Conservation (phyloP, 1,284 basidiomycete genomes). For the Trichosporon ovoides region DNA sequence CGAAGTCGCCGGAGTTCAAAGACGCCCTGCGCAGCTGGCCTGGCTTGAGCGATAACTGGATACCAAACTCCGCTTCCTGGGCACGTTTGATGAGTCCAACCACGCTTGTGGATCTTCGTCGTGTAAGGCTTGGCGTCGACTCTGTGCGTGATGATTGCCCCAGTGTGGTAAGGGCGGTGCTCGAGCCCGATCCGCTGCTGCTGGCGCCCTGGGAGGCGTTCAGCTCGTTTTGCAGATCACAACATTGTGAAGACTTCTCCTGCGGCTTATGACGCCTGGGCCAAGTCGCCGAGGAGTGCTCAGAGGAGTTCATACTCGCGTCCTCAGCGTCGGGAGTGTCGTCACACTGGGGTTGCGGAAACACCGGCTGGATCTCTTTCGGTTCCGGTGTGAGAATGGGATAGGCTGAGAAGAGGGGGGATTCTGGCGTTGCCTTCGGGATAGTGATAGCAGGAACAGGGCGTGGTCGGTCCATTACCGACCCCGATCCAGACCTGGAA, state of each 20-base stretch:
- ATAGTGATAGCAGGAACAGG: slow-evolving; percentile 12
- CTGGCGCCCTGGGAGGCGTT: neutral
- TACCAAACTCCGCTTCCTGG: neutral
- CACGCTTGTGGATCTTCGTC: slow-evolving; percentile 12
- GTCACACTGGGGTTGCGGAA: neutral
- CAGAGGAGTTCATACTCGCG: slow-evolving; percentile 3
- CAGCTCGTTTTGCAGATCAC: neutral
- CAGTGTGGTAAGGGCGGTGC: neutral
- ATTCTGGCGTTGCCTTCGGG: neutral
- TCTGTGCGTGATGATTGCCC: neutral
- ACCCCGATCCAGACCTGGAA: neutral
- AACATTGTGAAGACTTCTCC: neutral
- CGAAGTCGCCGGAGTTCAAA: slow-evolving; percentile 14
- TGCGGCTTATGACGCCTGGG: neutral
- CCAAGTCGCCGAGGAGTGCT: slow-evolving; percentile 1
- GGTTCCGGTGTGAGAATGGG: slow-evolving; percentile 15
- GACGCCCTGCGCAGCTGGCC: slow-evolving; percentile 11
- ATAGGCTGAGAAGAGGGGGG: slow-evolving; percentile 15
- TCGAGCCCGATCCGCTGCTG: slow-evolving; percentile 3
- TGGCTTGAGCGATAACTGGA: neutral
- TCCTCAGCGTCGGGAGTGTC: slow-evolving; percentile 1
- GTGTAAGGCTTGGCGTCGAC: slow-evolving; percentile 6
- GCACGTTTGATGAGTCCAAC: slow-evolving; percentile 11
- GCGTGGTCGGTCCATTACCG: slow-evolving; percentile 1
- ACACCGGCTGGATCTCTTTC: neutral